phyloP scores from a whole-genome alignment of 1,284 basidiomycete genomes.

The Marasmius tenuissimus region DNA sequence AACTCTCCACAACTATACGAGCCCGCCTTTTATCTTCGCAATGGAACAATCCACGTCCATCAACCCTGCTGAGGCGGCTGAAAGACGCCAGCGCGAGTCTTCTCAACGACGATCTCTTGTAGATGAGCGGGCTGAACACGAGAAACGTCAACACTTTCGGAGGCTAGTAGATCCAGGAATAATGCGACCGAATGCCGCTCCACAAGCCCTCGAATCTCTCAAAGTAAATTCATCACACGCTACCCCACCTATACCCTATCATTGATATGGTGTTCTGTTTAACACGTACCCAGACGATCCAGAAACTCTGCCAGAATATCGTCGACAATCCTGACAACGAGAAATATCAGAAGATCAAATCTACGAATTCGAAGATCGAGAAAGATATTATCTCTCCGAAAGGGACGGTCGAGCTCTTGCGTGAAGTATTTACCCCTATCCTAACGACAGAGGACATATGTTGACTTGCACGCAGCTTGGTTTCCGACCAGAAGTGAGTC shows the following conservation, averaged over 20 bases:
- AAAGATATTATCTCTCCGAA: slow-evolving; percentile 45
- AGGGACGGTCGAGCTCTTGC: slow-evolving; percentile 75
- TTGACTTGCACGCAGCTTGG: slow-evolving; percentile 52
- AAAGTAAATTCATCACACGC: slow-evolving; percentile 44
- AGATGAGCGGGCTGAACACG: slow-evolving; percentile 44
- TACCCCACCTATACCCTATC: neutral
- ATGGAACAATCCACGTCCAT: neutral
- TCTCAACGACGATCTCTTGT: slow-evolving; percentile 24
- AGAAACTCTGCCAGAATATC: slow-evolving; percentile 72
- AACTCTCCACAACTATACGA: no score
- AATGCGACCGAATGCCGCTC: slow-evolving; percentile 64
- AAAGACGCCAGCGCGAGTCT: slow-evolving; percentile 34
- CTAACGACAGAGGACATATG: slow-evolving; percentile 12
- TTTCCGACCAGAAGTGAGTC: slow-evolving; percentile 58
- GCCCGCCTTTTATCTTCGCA: no score
- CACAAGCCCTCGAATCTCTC: slow-evolving; percentile 57
- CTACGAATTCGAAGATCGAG: slow-evolving; percentile 51
- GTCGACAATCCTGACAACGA: slow-evolving; percentile 66
- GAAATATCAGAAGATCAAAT: slow-evolving; percentile 72
- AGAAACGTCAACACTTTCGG: slow-evolving; percentile 67
- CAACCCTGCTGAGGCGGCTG: slow-evolving; percentile 44
- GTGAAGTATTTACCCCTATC: slow-evolving; percentile 49
- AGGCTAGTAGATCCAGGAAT: slow-evolving; percentile 77
- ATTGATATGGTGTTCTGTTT: neutral
- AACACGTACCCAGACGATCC: slow-evolving; percentile 49